Conservation (phyloP, 192 early-diverging fungal species). For the Spizellomyces sp. region DNA sequence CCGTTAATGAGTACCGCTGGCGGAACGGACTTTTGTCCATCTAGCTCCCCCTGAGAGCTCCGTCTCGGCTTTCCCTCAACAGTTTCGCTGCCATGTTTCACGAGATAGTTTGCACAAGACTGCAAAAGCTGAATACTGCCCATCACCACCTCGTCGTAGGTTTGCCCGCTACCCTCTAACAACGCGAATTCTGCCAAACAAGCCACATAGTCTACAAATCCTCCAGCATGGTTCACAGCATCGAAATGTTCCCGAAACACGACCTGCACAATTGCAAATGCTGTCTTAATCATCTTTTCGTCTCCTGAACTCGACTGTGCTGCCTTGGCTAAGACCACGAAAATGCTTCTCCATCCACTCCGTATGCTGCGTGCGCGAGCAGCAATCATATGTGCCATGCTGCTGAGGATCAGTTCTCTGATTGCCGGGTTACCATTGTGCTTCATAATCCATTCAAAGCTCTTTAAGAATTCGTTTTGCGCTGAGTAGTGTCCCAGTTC, state of each 20-base stretch:
- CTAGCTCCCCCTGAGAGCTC: neutral
- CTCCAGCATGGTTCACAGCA: conserved; percentile 61
- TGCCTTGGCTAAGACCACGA: conserved; percentile 69
- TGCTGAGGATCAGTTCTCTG: conserved; percentile 57
- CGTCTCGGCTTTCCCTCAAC: neutral
- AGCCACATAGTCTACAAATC: conserved; percentile 51
- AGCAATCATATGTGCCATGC: conserved; percentile 64
- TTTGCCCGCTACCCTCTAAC: conserved; percentile 33
- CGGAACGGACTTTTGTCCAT: neutral
- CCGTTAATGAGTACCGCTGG: neutral
- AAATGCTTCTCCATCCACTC: conserved; percentile 69
- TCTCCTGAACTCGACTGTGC: conserved; percentile 57
- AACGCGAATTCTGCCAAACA: conserved; percentile 56
- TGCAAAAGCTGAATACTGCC: conserved; percentile 53
- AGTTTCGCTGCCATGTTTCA: conserved; percentile 24
- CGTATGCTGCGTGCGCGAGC: conserved; percentile 76
- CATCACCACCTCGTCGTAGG: conserved; percentile 52
- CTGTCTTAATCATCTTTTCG: conserved; percentile 73
- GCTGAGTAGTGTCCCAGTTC: conserved; percentile 92
- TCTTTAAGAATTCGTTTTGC: conserved; percentile 91
- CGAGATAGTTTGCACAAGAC: conserved; percentile 44
- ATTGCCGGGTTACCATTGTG: conserved; percentile 76
- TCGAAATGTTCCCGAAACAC: conserved; percentile 66
- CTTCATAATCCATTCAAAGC: conserved; percentile 85
- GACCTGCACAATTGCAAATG: conserved; percentile 71